A percentile compares a stretch with the other conserved stretches of the same genome.
Evolutionary conservation across 176 grass and related monocot genomes (phyloP).

Genomic region (Lolium perenne): DNA sequence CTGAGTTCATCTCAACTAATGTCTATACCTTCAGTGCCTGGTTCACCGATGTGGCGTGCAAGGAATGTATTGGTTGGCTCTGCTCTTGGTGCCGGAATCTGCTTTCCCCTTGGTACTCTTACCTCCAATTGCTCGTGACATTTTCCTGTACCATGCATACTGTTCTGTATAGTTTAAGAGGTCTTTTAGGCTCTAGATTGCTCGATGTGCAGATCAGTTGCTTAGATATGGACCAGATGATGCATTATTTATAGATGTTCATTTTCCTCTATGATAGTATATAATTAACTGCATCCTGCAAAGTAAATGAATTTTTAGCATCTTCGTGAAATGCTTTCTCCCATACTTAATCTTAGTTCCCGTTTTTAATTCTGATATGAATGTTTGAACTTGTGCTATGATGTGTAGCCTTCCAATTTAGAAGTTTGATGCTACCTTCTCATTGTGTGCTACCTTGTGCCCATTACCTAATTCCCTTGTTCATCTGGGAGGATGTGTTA

Average conservation of each 20-base stretch:
- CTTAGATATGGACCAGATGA: background rate
- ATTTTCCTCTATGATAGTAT: constrained; percentile 1
- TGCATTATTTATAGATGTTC: background rate
- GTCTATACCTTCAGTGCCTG: constrained; percentile 67
- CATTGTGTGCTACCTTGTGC: background rate
- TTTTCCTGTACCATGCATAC: background rate
- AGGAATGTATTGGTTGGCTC: constrained; percentile 87
- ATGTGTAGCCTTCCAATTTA: background rate
- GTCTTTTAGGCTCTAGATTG: background rate
- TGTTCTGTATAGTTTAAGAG: background rate
- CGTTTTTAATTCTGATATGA: background rate
- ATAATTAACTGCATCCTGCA: background rate
- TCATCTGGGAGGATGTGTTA: background rate
- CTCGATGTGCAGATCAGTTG: background rate
- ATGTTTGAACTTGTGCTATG: background rate
- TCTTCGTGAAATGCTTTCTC: constrained; percentile 6
- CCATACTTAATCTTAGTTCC: background rate
- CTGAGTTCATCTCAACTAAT: constrained; percentile 21
- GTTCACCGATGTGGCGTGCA: constrained; percentile 80
- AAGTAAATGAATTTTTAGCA: constrained; percentile 17
- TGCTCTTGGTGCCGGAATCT: constrained; percentile 85
- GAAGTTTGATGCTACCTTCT: constrained; percentile 8
- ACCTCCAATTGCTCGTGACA: constrained; percentile 5
- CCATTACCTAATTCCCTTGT: constrained; percentile 9
- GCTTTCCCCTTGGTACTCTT: constrained; percentile 82